Conservation (phyloP, 192 early-diverging fungal species). For the Kickxella alabastrina region DNA sequence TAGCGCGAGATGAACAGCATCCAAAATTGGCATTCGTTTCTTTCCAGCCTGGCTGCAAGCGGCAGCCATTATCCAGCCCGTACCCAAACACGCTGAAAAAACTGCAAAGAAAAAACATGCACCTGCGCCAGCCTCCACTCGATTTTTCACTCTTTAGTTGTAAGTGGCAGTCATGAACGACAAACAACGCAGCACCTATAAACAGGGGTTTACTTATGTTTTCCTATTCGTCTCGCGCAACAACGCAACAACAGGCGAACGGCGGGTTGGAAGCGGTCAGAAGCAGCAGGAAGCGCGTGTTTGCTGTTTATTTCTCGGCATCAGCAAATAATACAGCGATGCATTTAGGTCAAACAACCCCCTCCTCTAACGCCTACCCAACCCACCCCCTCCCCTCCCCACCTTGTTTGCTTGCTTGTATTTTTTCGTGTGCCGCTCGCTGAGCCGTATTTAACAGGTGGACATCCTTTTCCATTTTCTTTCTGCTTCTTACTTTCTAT, state of each 20-base stretch:
- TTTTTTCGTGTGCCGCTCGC: slow-evolving; percentile 1
- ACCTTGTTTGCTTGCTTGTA: neutral
- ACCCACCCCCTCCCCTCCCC: slow-evolving; percentile 1
- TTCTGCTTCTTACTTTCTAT: slow-evolving; percentile 9
- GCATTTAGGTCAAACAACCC: too few relatives aligned
- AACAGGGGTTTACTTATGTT: too few relatives aligned
- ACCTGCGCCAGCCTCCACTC: too few relatives aligned
- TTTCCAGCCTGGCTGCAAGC: too few relatives aligned
- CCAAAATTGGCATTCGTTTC: too few relatives aligned
- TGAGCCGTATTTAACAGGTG: slow-evolving; percentile 22
- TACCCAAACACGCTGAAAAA: too few relatives aligned
- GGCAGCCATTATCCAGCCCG: too few relatives aligned
- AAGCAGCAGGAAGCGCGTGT: slow-evolving; percentile 5
- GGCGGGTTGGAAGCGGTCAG: neutral
- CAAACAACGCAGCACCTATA: too few relatives aligned
- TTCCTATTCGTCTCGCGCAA: neutral
- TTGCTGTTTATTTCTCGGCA: slow-evolving; percentile 4
- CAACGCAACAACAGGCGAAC: neutral
- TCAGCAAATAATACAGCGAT: neutral
- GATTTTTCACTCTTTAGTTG: too few relatives aligned
- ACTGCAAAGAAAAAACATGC: too few relatives aligned
- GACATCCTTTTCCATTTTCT: slow-evolving; percentile 7
- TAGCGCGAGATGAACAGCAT: too few relatives aligned
- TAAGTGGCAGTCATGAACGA: too few relatives aligned
- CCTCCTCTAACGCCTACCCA: neutral